phyloP scores from a whole-genome alignment of 202 grass and related monocot species.

The Musa balbisiana region DNA sequence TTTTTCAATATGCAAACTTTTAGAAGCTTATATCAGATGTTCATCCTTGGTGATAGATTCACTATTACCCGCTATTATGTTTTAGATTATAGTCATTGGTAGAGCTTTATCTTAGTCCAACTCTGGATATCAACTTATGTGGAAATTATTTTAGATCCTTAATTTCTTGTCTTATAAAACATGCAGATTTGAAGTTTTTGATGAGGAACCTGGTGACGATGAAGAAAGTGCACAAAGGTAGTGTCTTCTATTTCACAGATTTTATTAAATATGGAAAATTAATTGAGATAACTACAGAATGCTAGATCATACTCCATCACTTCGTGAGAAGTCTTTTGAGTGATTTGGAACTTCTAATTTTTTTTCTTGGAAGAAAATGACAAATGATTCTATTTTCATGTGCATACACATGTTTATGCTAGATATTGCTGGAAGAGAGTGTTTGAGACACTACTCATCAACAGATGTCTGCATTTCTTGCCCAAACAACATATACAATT shows the following conservation, averaged over 20 bases:
- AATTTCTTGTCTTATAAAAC: slow-evolving; percentile 24
- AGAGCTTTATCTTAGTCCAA: neutral
- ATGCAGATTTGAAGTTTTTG: slow-evolving; percentile 82
- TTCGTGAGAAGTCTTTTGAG: neutral
- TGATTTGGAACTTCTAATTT: neutral
- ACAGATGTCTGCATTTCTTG: no score
- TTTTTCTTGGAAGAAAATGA: neutral
- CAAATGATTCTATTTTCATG: neutral
- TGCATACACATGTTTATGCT: no score
- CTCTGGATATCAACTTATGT: neutral
- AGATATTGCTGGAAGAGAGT: no score
- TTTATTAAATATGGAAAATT: neutral
- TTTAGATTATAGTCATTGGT: neutral
- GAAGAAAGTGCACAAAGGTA: slow-evolving; percentile 90
- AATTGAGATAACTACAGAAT: neutral
- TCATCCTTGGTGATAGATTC: neutral
- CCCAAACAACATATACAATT: no score
- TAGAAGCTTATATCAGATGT: neutral
- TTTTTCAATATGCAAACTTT: neutral
- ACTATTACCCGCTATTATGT: neutral
- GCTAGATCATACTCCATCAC: neutral
- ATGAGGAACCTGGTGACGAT: slow-evolving; percentile 95
- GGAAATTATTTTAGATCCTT: neutral
- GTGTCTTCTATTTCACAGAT: neutral
- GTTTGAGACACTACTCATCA: no score